Conservation (phyloP, 1,284 basidiomycete species). For the Naganishia sp. region DNA sequence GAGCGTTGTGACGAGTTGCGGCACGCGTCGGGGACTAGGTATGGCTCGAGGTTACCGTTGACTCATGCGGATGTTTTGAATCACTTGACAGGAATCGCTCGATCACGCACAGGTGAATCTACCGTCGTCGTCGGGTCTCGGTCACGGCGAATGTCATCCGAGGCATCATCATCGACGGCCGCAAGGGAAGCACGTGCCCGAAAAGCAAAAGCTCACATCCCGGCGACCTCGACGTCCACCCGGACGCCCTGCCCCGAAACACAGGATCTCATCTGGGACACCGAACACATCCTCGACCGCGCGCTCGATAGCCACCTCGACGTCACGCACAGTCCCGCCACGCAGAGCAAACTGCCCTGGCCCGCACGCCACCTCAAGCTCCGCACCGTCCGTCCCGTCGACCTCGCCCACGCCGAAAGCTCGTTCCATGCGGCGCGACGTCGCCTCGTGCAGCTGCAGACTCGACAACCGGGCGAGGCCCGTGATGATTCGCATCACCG, state of each 20-base stretch:
- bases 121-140: too few species aligned
- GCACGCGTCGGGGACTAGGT: too few species aligned
- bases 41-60: too few species aligned
- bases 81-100: too few species aligned
- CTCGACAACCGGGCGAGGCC: neutral
- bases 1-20: too few species aligned
- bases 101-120: too few species aligned
- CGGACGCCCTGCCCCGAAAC: neutral
- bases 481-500: neutral
- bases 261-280: neutral
- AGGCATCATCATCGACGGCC: too few species aligned
- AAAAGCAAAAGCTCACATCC: too few species aligned
- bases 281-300: slow-evolving; percentile 12
- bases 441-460: neutral
- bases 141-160: too few species aligned
- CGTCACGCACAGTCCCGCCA: neutral
- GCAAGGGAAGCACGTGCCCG: too few species aligned
- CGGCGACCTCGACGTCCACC: too few species aligned
- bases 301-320: neutral
- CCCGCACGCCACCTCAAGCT: slow-evolving; percentile 13
- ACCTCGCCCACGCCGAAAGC: slow-evolving; percentile 11
- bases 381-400: slow-evolving; percentile 18
- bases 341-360: slow-evolving; percentile 1
- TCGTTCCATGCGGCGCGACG: slow-evolving; percentile 10
- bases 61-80: too few species aligned